These are phyloP conservation scores for Prosopis cineraria DNA, from an alignment of 306 rosid genomes.

Conservation along the genomic window DNA sequence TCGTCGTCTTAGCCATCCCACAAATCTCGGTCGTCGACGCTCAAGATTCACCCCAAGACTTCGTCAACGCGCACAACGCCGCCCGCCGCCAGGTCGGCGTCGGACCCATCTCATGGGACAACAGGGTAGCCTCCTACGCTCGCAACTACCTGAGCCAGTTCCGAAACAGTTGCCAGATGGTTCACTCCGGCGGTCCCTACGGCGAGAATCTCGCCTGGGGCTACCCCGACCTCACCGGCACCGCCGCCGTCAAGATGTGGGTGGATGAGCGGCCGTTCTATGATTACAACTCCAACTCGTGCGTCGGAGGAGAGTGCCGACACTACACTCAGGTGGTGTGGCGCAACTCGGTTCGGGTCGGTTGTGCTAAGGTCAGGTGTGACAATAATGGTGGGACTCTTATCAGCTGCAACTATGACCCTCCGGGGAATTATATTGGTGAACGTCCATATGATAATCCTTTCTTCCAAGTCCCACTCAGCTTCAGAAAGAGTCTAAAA, in stretches of 20 bases:
- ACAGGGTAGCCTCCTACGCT: background rate
- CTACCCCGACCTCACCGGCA: background rate
- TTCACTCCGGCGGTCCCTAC: background rate
- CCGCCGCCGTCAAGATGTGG: background rate
- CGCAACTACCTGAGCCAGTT: background rate
- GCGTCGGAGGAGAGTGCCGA: conserved; percentile 14
- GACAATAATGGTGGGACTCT: conserved; percentile 1
- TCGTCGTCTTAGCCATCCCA: background rate
- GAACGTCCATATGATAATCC: background rate
- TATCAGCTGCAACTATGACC: conserved; percentile 39
- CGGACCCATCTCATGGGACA: background rate
- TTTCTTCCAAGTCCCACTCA: background rate
- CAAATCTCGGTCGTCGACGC: conserved; percentile 3
- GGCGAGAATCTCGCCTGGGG: conserved; percentile 13
- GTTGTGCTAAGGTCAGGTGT: conserved; percentile 42
- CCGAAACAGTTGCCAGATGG: background rate
- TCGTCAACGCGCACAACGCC: conserved; percentile 35
- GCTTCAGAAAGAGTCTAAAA: background rate
- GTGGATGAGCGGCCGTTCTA: background rate
- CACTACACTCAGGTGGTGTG: conserved; percentile 51
- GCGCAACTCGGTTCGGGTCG: conserved; percentile 23
- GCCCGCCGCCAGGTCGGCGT: conserved; percentile 33
- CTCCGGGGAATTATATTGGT: conserved; percentile 31
- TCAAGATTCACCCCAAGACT: conserved; percentile 50
- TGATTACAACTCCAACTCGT: background rate